Percentiles rank a stretch among this genome's conserved stretches.
Evolutionary conservation across 345 rosid genomes (phyloP).

Genomic region (Hypericum perforatum): DNA sequence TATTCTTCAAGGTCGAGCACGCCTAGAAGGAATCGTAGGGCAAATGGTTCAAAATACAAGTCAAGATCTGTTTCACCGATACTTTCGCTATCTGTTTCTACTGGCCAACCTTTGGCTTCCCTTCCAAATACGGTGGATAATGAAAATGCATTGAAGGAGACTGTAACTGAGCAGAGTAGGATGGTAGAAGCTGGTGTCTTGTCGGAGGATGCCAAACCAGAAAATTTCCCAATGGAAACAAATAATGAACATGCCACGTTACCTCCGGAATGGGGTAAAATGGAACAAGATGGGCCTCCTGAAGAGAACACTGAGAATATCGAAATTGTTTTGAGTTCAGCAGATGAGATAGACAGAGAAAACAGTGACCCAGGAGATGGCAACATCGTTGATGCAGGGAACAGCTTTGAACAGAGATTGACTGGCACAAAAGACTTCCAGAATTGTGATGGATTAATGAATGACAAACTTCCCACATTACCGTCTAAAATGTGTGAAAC

Average conservation of each 20-base stretch:
- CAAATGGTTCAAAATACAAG: neutral
- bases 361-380: slow-evolving; percentile 11
- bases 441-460: neutral
- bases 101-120: slow-evolving; percentile 17
- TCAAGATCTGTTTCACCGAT: slow-evolving; percentile 18
- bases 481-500: slow-evolving; percentile 11
- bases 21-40: neutral
- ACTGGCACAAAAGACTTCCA: no score
- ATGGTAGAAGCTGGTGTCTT: neutral
- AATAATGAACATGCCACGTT: slow-evolving; percentile 7
- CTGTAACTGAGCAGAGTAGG: slow-evolving; percentile 13
- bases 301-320: slow-evolving; percentile 1
- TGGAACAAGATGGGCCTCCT: slow-evolving; percentile 13
- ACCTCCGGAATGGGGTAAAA: slow-evolving; percentile 11
- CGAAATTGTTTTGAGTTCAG: slow-evolving; percentile 9
- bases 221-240: slow-evolving; percentile 4
- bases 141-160: slow-evolving; percentile 14
- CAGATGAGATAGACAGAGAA: slow-evolving; percentile 12
- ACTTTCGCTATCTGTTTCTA: slow-evolving; percentile 18
- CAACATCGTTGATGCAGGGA: slow-evolving; percentile 7
- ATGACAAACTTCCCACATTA: slow-evolving; percentile 7
- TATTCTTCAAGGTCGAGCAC: slow-evolving; percentile 20
- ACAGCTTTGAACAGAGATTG: neutral
- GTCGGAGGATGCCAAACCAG: slow-evolving; percentile 15
- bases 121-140: slow-evolving; percentile 18